phyloP scores from a whole-genome alignment of 257 asterid species.

The Solanum bulbocastanum region DNA sequence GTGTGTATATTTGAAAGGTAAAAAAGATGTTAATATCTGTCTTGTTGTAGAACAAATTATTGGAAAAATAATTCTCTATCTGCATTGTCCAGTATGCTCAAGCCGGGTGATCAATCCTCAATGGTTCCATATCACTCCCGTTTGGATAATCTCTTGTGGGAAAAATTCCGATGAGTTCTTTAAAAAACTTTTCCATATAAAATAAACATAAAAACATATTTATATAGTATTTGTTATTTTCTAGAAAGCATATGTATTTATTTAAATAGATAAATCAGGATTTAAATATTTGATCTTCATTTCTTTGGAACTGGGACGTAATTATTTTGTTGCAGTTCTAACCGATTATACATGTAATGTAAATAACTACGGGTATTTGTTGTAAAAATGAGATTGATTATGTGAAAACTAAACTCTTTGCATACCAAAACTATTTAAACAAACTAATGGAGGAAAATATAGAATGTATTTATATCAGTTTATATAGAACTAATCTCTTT shows the following conservation, averaged over 20 bases:
- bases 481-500: background rate
- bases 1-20: constrained; percentile 2
- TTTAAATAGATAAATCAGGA: background rate
- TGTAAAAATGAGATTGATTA: background rate
- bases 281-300: background rate
- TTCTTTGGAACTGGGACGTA: background rate
- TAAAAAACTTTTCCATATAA: background rate
- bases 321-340: background rate
- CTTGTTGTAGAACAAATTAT: background rate
- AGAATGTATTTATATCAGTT: too few relatives aligned
- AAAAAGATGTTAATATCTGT: background rate
- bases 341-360: background rate
- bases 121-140: background rate
- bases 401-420: background rate
- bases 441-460: background rate
- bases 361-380: background rate
- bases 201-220: background rate
- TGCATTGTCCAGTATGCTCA: background rate
- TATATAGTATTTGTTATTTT: background rate
- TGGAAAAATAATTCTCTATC: background rate
- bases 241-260: background rate
- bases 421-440: background rate
- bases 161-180: background rate
- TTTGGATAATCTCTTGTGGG: background rate
- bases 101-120: background rate